Evolutionary conservation across 202 grass and related monocot species (phyloP), one percentile per base, ranked within the genome.

Genomic region (Musa balbisiana): DNA sequence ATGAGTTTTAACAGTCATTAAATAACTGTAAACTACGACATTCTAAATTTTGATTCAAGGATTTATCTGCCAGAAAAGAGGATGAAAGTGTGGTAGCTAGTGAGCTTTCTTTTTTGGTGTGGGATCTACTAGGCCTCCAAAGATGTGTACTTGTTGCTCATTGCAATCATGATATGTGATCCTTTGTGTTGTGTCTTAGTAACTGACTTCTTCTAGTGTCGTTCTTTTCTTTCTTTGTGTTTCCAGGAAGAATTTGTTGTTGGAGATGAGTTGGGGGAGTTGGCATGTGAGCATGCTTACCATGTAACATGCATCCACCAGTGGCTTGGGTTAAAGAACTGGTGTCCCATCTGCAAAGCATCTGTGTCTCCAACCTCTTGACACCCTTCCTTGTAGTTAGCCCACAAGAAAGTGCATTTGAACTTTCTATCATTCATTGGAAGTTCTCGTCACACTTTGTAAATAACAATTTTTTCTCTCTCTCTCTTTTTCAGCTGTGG

Each of bases 291-390:
- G 74, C 74, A 77, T 77, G 51, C 20, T 65, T 77, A 77, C 60
- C 74, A 77, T 53, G 12, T 77, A 25, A 23, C 3, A 52, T 77
- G 74, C n/a, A 77, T 77, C 49, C 49, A 77, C 22, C 60, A 66
- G 21, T 77, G 74, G 74, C 74, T 77, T 77, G 43, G 59, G 60
- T 60, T 52, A 21, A 77, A 77, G 60, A 77, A 77, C 60, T 77
- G 74, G 74, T 77, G 74, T 3, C 74, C 74, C 2, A 53, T 77
- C 43, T 77, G 74, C 59, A 77, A 77, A 65, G 33, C 74, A 9
- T 77, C 49, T 17, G 58, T 52, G 20, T 66, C 43, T 77, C 74
- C 59, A 25, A 25, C 62, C 3, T 53, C 59, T 25, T 77, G 60
- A 77, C 14, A 27, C 49, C 56, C 26, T 63, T 20, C 56, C 26